Evolutionary conservation across 2,329 filamentous ascomycete species (phyloP), one percentile per base, ranked within the genome.

Genomic region (Trichoderma hamatum): DNA sequence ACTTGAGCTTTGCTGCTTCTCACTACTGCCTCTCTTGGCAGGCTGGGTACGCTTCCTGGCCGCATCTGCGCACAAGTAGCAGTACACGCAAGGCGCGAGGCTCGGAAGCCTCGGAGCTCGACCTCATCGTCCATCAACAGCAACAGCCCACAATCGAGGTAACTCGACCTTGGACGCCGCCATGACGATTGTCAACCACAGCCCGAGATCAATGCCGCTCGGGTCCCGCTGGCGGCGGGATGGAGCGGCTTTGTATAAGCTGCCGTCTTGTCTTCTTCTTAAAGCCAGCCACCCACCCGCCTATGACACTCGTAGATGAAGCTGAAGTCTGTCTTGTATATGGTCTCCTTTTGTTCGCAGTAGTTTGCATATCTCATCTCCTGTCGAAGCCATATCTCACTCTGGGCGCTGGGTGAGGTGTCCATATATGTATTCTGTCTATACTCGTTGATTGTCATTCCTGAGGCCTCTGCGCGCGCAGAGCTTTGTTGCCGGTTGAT

Each of bases 101-200:
- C 52, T 66, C 63, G 63, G 63, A 66, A 66, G 52, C 52, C 52
- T 66, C 63, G 63, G 63, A 66, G 63, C 63, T 66, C 39, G 39
- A 66, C 36, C 52, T 66, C 39, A 49, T 51, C 52, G 36, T 66
- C 63, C 39, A 49, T 28, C 28, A 54, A 30, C 63, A 43, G 39
- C 39, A 43, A n/a, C 39, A 43, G 39, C 39, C 63, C 52, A 49
- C 52, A 58, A 30, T 9, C 26, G n/a, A 32, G 28, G 63, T 58
- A 49, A 28, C 52, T 58, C 49, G 52, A 43, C 36, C 36, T 46
- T 34, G n/a, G 14, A 21, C 34, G 56, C 63, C 49, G 52, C 28
- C 39, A 58, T 66, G 63, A 58, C 39, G 61, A 65, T 62, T 65
- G 63, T 49, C 52, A 56, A 66, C 58, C 63, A 55, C 63, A 58